Conservation (phyloP, 352 stramenopile species). For the Globisporangium abappressorium region DNA sequence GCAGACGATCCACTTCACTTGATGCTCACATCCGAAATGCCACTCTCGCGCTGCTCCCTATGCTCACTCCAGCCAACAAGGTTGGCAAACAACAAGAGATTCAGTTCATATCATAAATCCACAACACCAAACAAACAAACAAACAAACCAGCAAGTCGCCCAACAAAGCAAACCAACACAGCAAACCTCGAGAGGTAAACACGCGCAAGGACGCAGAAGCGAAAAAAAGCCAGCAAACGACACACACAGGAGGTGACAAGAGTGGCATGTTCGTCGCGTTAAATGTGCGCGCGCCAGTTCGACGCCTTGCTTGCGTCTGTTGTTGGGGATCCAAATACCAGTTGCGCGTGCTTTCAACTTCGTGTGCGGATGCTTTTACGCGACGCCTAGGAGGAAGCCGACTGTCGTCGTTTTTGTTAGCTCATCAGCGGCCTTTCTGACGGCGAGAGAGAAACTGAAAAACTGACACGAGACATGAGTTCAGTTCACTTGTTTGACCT, state of each 20-base stretch:
- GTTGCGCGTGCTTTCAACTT: not conserved
- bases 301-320: too few relatives aligned
- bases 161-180: too few relatives aligned
- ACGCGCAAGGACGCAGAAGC: too few relatives aligned
- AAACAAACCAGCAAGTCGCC: too few relatives aligned
- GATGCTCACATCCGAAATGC: not conserved
- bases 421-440: not conserved
- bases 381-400: not conserved
- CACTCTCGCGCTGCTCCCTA: not conserved
- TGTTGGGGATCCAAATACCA: not conserved
- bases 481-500: not conserved
- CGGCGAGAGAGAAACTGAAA: not conserved
- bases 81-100: too few relatives aligned
- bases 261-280: too few relatives aligned
- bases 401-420: not conserved
- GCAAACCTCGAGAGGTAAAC: too few relatives aligned
- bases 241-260: too few relatives aligned
- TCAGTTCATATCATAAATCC: too few relatives aligned
- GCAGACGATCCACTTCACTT: not conserved
- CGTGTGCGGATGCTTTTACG: not conserved
- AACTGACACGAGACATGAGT: not conserved
- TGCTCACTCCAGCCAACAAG: not conserved
- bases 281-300: too few relatives aligned
- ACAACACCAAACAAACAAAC: too few relatives aligned
- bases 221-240: too few relatives aligned